Evolutionary conservation across 2,329 filamentous ascomycete species (phyloP), one percentile per base, ranked within the genome.

Genomic region (Fusarium nematophilum): DNA sequence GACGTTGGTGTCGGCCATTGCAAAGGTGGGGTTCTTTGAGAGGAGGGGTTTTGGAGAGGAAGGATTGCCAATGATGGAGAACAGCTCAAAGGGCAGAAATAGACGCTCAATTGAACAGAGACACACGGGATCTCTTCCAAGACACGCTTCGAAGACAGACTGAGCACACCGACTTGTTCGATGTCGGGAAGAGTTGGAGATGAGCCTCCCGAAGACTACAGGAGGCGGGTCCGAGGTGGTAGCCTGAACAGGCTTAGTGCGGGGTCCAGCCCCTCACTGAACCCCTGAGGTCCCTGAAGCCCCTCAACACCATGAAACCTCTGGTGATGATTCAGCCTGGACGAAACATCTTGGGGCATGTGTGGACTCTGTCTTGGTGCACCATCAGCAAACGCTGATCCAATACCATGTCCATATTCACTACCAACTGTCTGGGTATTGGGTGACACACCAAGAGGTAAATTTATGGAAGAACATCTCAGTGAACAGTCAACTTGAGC

Each of bases 1-100:
- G 71, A 98, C 85, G 53, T 81, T 82, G 47, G 70, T 77, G 66
- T 82, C 81, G 26, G 79, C 76, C 81, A 83, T 83, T 61, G 43
- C 51, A 60, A 59, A 17, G 34, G 56, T 13, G 31, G 36, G 34
- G 56, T 50, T 57, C 39, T 30, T 55, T 54, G 49, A 33, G 14
- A 14, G 21, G 21, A 21, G 21, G 21, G 21, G 21, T 21, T 21
- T 21, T 21, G 26, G 30, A 27, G 38, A 21, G 13, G n/a, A 38
- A 23, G 29, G 11, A 36, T 52, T 23, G 26, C 31, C 42, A 9
- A 49, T 43, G 37, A 17, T 2, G 8, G 17, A 33, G 14, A 39
- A 53, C 42, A 21, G 40, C 25, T 42, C n/a, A 38, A 38, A 52
- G 5, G 53, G 23, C 13, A 30, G 33, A 53, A 44, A 10, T 11